These are phyloP conservation scores for Blastosporella zonata DNA, from an alignment of 1,284 basidiomycete genomes.

Conservation along the genomic window DNA sequence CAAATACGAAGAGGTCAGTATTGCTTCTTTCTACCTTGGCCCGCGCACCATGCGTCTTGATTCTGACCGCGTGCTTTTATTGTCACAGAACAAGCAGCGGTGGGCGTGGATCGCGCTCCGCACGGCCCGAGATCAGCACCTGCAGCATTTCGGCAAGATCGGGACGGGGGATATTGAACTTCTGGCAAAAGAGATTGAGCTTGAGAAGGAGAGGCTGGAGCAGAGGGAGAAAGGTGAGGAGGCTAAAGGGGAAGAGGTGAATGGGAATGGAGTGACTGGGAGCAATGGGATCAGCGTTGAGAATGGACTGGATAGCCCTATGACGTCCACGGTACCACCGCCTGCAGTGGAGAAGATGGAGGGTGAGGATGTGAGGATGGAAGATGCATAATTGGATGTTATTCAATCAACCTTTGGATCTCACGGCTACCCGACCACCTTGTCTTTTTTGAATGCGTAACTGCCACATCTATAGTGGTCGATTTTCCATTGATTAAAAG, in stretches of 20 bases:
- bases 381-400: slow-evolving; percentile 26
- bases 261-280: not conserved
- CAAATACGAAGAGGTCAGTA: slow-evolving; percentile 59
- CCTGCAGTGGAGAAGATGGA: slow-evolving; percentile 12
- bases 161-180: slow-evolving; percentile 70
- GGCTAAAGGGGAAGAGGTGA: not conserved
- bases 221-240: slow-evolving; percentile 23
- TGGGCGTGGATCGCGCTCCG: slow-evolving; percentile 79
- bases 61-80: not conserved
- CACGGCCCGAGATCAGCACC: slow-evolving; percentile 64
- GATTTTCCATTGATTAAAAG: no score
- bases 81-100: slow-evolving; percentile 61
- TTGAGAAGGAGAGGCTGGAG: slow-evolving; percentile 57
- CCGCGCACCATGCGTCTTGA: slow-evolving; percentile 6
- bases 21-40: slow-evolving; percentile 3
- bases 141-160: slow-evolving; percentile 73
- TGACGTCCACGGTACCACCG: slow-evolving; percentile 12
- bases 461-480: no score
- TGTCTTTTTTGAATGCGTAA: no score
- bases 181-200: slow-evolving; percentile 70
- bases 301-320: slow-evolving; percentile 23
- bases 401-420: not conserved
- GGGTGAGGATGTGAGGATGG: slow-evolving; percentile 55
- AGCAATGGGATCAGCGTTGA: slow-evolving; percentile 20
- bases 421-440: no score